Base-by-base conservation (phyloP, 2,329 filamentous ascomycete species). In the Hymenoscyphus scutula region DNA sequence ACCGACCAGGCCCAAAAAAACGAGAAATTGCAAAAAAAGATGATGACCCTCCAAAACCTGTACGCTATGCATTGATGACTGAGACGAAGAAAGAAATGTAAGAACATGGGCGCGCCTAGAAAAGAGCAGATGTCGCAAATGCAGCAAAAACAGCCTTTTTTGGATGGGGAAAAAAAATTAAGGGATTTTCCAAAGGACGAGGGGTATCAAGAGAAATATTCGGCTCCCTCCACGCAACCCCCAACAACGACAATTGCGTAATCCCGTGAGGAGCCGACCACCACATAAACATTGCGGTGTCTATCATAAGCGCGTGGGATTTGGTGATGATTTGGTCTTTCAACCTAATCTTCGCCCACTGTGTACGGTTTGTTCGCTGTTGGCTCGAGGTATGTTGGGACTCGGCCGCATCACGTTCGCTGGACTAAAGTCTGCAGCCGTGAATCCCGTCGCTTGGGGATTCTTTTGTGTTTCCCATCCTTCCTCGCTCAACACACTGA, bases 401-500 rank as follows among this genome's bases (percentile, higher is more conserved):
- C 66, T 71, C 58, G 72, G 67, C 62, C 71, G 64, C 58, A 72
- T 70, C 10, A 70, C 66, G 61, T 61, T 68, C 17, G 70, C 56
- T 48, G 72, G 65, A 63, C 66, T 71, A 41, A 70, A 75, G 61
- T 75, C 72, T 13, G 67, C 63, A 11, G 58, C 48, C 25, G 65
- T 61, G 62, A 72, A 73, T 7, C 66, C 61, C 62, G 68, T 65
- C 15, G 48, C 17, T 34, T 70, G 67, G 7, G 64, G 37, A 53
- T 67, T 68, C 58, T 71, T 72, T 58, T 72, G 72, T 17, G 67
- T 51, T 65, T 86, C 81, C 84, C 85, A 88, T 51, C 78, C 81
- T 74, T 95, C 90, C 71, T 97, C 93, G 64, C 90, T 89, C 58
- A 98, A 80, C 15, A 90, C 91, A 66, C 88, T 93, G 45, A 99